phyloP scores from a whole-genome alignment of 2,329 filamentous ascomycete genomes.

The Epichloe sp. region DNA sequence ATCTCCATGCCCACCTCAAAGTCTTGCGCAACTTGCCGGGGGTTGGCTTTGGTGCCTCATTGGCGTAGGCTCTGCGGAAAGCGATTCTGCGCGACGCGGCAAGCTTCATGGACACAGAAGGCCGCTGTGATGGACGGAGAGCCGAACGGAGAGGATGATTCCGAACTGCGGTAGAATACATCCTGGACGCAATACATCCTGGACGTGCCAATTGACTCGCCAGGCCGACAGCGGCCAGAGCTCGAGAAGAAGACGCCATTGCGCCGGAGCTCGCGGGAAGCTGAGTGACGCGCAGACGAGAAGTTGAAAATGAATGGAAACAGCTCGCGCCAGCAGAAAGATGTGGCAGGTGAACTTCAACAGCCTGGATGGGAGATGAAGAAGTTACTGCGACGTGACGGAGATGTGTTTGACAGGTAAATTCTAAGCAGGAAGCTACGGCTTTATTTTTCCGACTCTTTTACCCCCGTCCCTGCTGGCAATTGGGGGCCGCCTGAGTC shows the following conservation, averaged over 20 bases:
- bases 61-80: conserved; percentile 36
- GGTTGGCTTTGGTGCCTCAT: conserved; percentile 36
- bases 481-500: neutral
- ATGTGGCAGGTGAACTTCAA: neutral
- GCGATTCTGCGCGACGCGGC: conserved; percentile 24
- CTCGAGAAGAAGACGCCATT: conserved; percentile 35
- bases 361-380: neutral
- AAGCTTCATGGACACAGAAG: conserved; percentile 22
- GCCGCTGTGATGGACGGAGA: conserved; percentile 13
- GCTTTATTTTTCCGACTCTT: neutral
- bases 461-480: neutral
- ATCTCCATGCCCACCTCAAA: conserved; percentile 71
- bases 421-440: neutral
- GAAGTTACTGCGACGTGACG: neutral
- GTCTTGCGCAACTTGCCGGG: conserved; percentile 50
- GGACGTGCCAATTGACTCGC: conserved; percentile 17
- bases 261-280: conserved; percentile 6
- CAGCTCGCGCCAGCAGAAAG: neutral
- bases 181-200: conserved; percentile 18
- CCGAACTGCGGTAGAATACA: conserved; percentile 21
- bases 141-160: conserved; percentile 11
- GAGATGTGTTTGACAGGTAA: neutral
- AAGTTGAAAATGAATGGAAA: neutral
- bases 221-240: conserved; percentile 24
- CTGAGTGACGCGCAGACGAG: neutral